Evolutionary conservation across 1,284 basidiomycete species (phyloP).

Genomic region (Moniliella sp.): DNA sequence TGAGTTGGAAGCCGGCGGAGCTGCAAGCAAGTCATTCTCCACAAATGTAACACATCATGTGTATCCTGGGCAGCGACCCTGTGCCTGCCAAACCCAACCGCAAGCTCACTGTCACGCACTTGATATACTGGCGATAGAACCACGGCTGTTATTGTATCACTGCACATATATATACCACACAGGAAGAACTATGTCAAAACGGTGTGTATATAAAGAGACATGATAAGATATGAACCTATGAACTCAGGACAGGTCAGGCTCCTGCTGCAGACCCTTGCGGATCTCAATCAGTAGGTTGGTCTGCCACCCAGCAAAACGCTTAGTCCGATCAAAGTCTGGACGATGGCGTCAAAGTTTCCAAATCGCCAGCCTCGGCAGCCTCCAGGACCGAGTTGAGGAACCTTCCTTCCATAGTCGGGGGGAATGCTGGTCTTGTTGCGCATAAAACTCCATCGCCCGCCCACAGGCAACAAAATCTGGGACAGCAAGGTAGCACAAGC

Average conservation of each 20-base stretch:
- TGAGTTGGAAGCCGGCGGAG: too few species aligned
- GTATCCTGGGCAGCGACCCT: too few species aligned
- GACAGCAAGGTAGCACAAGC: conserved; percentile 71
- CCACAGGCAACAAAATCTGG: conserved; percentile 35
- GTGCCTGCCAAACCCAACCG: too few species aligned
- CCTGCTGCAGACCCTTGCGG: conserved; percentile 22
- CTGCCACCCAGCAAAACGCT: conserved; percentile 25
- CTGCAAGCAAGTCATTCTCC: too few species aligned
- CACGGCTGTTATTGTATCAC: too few species aligned
- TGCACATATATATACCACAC: too few species aligned
- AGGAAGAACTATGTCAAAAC: too few species aligned
- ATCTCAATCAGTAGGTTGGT: conserved; percentile 20
- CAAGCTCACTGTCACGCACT: too few species aligned
- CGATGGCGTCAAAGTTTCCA: conserved; percentile 20
- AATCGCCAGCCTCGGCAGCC: conserved; percentile 23
- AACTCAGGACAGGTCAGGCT: conserved; percentile 32
- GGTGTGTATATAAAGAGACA: too few species aligned
- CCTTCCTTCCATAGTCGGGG: conserved; percentile 26
- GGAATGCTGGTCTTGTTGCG: conserved; percentile 26
- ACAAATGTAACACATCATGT: too few species aligned
- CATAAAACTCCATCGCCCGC: conserved; percentile 31
- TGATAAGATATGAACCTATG: too few species aligned
- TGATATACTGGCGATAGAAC: too few species aligned
- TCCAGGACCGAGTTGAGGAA: conserved; percentile 28
- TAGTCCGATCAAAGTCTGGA: conserved; percentile 30